These are phyloP conservation scores for Dryas alaskensis DNA, from an alignment of 306 rosid genomes.

Conservation along the genomic window DNA sequence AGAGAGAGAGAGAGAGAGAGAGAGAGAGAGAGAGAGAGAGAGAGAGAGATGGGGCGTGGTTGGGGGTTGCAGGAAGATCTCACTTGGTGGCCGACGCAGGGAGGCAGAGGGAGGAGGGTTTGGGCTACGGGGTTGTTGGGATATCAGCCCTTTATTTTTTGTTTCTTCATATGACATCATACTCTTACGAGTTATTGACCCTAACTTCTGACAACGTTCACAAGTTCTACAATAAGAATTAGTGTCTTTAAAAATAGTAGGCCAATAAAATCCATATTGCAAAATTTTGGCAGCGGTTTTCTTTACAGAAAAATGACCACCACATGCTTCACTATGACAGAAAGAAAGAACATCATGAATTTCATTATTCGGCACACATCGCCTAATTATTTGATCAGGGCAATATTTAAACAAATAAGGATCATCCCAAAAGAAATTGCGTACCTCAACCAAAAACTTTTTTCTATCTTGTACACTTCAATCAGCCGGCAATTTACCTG, in stretches of 20 bases:
- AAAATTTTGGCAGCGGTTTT: background rate
- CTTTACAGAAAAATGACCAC: background rate
- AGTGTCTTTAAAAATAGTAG: too few species aligned
- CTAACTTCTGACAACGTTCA: too few species aligned
- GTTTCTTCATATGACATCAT: background rate
- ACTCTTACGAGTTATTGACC: too few species aligned
- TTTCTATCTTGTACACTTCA: background rate
- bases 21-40: too few species aligned
- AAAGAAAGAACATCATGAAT: background rate
- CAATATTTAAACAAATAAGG: conserved; percentile 6
- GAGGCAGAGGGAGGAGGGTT: too few species aligned
- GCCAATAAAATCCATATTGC: background rate
- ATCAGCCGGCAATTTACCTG: background rate
- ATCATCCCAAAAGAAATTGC: conserved; percentile 7
- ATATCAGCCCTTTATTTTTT: too few species aligned
- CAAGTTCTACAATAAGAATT: too few species aligned
- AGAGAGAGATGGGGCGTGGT: too few species aligned
- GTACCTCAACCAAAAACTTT: conserved; percentile 2
- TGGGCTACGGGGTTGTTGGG: too few species aligned
- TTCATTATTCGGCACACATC: background rate
- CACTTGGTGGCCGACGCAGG: too few species aligned
- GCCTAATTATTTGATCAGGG: background rate
- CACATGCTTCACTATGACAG: background rate
- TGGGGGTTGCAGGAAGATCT: too few species aligned
- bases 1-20: accelerated